Evolutionary conservation across 202 grass and related monocot species (phyloP).

Genomic region (Brachypodium distachyon): DNA sequence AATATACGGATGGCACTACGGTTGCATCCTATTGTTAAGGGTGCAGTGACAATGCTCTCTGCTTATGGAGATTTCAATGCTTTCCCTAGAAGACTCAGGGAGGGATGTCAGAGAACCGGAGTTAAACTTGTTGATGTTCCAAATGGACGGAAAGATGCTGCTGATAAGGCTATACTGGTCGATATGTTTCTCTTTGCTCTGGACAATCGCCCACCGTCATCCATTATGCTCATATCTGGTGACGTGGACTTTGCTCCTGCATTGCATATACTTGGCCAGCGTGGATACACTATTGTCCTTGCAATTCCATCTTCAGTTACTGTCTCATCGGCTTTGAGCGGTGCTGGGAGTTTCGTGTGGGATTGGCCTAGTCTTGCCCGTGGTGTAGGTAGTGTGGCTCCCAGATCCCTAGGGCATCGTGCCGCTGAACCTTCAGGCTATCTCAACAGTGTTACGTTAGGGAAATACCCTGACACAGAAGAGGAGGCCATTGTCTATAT

Average conservation of each 20-base stretch:
- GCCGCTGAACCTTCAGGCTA: slow-evolving; percentile 37
- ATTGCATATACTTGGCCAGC: slow-evolving; percentile 96
- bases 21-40: slow-evolving; percentile 57
- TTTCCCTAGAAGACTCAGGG: slow-evolving; percentile 79
- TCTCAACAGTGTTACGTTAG: slow-evolving; percentile 20
- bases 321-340: slow-evolving; percentile 75
- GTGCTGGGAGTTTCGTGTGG: slow-evolving; percentile 84
- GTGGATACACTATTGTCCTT: slow-evolving; percentile 80
- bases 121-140: slow-evolving; percentile 98
- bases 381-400: slow-evolving; percentile 63
- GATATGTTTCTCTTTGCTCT: slow-evolving; percentile 99
- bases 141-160: slow-evolving; percentile 93
- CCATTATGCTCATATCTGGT: slow-evolving; percentile 96
- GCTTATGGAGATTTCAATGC: slow-evolving; percentile 96
- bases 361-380: slow-evolving; percentile 83
- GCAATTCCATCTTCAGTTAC: slow-evolving; percentile 78
- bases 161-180: slow-evolving; percentile 93
- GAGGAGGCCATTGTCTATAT: slow-evolving; percentile 81
- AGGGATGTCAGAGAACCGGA: slow-evolving; percentile 92
- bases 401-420: slow-evolving; percentile 34
- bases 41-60: slow-evolving; percentile 76
- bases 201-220: slow-evolving; percentile 83
- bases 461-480: slow-evolving; percentile 37
- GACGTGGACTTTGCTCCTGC: slow-evolving; percentile 93
- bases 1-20: slow-evolving; percentile 81